A percentile compares a stretch with the other conserved stretches of the same genome.
Conservation (phyloP, 1,139 yeast genomes). For the Spencermartinsiella ligniputridi region DNA sequence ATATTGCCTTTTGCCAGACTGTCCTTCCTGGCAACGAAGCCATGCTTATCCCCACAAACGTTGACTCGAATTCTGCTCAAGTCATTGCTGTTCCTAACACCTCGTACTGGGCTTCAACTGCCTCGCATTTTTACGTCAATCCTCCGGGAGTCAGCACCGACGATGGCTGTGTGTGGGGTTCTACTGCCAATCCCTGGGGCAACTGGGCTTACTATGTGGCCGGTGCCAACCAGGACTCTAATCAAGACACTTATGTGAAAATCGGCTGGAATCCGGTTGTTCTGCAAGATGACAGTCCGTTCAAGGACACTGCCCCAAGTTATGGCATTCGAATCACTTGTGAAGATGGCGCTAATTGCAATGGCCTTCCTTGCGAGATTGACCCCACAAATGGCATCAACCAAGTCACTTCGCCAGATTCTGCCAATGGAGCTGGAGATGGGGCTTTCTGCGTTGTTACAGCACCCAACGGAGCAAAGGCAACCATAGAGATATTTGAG, state of each 20-base stretch:
- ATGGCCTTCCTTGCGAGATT: constrained; percentile 73
- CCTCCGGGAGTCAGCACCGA: constrained; percentile 75
- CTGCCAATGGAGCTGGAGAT: constrained; percentile 53
- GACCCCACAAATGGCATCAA: constrained; percentile 66
- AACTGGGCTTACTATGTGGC: constrained; percentile 95
- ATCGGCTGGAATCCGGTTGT: constrained; percentile 91
- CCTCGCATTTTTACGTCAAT: constrained; percentile 83
- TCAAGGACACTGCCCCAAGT: constrained; percentile 50
- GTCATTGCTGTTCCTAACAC: constrained; percentile 81
- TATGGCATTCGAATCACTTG: constrained; percentile 75
- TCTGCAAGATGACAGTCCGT: constrained; percentile 53
- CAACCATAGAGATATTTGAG: constrained; percentile 68
- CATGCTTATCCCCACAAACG: constrained; percentile 81
- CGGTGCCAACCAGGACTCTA: constrained; percentile 73
- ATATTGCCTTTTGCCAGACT: constrained; percentile 84
- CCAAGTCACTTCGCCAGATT: constrained; percentile 40
- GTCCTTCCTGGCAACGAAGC: constrained; percentile 92
- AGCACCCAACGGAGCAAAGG: constrained; percentile 58
- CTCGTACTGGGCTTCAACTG: constrained; percentile 54
- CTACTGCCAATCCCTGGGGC: constrained; percentile 60
- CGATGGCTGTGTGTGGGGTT: constrained; percentile 86
- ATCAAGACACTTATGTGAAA: constrained; percentile 69
- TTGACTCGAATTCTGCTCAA: constrained; percentile 43
- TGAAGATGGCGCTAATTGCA: constrained; percentile 62
- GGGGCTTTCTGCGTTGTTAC: constrained; percentile 82